Evolutionary conservation across 1,139 yeast species (phyloP).

Genomic region (Suhomyces coccinellae): DNA sequence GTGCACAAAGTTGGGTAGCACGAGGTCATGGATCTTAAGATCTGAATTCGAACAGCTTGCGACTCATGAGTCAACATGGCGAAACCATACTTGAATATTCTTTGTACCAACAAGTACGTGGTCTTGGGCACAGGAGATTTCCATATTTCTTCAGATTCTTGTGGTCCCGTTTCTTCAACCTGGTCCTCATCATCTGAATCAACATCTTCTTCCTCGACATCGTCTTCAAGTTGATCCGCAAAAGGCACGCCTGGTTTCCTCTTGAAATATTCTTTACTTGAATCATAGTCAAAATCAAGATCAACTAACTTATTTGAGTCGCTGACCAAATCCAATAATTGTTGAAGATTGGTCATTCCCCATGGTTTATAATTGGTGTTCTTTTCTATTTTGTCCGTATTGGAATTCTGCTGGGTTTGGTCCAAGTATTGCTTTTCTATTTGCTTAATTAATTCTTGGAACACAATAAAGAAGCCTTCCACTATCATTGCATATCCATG

Average conservation of each 20-base stretch:
- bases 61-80: slow-evolving; percentile 72
- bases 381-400: slow-evolving; percentile 15
- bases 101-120: slow-evolving; percentile 57
- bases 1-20: slow-evolving; percentile 66
- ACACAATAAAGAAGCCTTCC: slow-evolving; percentile 72
- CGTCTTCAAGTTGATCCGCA: slow-evolving; percentile 34
- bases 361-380: slow-evolving; percentile 47
- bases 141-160: slow-evolving; percentile 45
- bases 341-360: slow-evolving; percentile 48
- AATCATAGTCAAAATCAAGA: slow-evolving; percentile 30
- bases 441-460: slow-evolving; percentile 62
- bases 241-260: slow-evolving; percentile 37
- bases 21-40: slow-evolving; percentile 51
- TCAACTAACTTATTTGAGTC: slow-evolving; percentile 38
- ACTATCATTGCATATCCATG: slow-evolving; percentile 78
- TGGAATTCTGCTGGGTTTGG: slow-evolving; percentile 13
- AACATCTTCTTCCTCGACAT: slow-evolving; percentile 19
- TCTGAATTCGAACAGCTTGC: slow-evolving; percentile 51
- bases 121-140: slow-evolving; percentile 59
- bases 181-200: slow-evolving; percentile 14
- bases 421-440: slow-evolving; percentile 41
- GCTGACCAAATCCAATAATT: slow-evolving; percentile 43
- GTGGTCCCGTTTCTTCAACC: slow-evolving; percentile 10
- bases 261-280: slow-evolving; percentile 35
- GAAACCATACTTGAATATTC: slow-evolving; percentile 69